Base-by-base conservation (phyloP, 2,329 filamentous ascomycete species). In the Tympanopsis confertula region DNA sequence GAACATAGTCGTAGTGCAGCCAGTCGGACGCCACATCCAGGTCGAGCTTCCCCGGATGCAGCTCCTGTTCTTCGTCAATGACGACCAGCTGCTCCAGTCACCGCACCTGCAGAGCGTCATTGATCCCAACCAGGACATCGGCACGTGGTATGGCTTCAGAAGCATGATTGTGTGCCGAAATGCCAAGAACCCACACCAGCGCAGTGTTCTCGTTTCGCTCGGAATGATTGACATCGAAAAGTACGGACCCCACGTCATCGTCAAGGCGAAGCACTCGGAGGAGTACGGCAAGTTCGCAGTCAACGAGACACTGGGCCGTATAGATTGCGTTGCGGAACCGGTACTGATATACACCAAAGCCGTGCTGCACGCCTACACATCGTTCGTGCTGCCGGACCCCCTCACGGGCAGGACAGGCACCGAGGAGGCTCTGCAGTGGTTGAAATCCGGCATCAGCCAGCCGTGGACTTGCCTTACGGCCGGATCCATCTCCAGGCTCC, bases 101-200 rank as follows among this genome's bases (percentile, higher is more conserved):
- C 46, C 29, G 2, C 50, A 69, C 36, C 50, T 69, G 4, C 45
- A 44, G 7, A 50, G 58, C 3, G 52, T 61, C 22, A 53, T 75
- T 15, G 62, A 67, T 33, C 38, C 38, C 1, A 41, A 66, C 18
- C 71, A 76, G 46, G 61, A 69, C 40, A 47, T 59, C 1, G 69
- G 68, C 1, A 67, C 66, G 0, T 58, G 64, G 42, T 65, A 72
- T 40, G 71, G 72, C 0, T 47, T 76, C 1, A 39, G 49, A 18
- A 72, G 64, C 42, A 71, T 65, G 45, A 49, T 78, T 3, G 56
- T 76, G 1, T 47, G 77, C 3, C 55, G 58, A 2, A 59, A 66
- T 17, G 42, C 45, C 1, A 41, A 44, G 1, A 59, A 62, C 38
- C 42, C 39, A 1, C 44, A 45, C 1, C 52, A 59, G 15, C 59